Conservation (phyloP, 495 filamentous ascomycete genomes). For the Penicillium maclennaniae region DNA sequence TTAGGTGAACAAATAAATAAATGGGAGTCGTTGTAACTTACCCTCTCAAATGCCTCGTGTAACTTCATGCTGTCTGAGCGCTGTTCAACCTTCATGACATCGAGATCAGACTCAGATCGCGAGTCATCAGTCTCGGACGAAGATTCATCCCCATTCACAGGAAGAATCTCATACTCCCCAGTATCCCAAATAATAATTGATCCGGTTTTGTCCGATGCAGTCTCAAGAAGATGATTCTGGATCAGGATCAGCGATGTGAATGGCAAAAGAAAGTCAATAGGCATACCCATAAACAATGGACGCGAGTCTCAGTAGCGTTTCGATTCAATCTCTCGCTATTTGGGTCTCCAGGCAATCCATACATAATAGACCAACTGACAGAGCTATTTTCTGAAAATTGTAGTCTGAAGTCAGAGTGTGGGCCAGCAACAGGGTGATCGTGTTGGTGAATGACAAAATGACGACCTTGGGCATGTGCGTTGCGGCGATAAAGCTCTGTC, state of each 20-base stretch:
- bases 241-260: background rate
- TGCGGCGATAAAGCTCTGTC: conserved; percentile 48
- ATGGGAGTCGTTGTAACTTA: conserved; percentile 10
- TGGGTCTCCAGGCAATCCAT: conserved; percentile 61
- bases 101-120: conserved; percentile 20
- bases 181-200: conserved; percentile 70
- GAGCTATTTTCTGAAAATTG: conserved; percentile 64
- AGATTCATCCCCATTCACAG: conserved; percentile 30
- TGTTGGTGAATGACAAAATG: conserved; percentile 70
- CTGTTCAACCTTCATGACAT: conserved; percentile 2
- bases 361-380: conserved; percentile 63
- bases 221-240: conserved; percentile 66
- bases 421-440: conserved; percentile 63
- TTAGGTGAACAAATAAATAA: background rate
- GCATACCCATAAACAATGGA: conserved; percentile 63
- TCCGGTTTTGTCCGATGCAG: conserved; percentile 54
- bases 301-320: conserved; percentile 64
- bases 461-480: conserved; percentile 43
- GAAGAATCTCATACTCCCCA: conserved; percentile 59
- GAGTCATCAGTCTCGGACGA: conserved; percentile 46
- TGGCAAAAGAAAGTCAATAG: no score
- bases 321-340: conserved; percentile 54
- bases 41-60: conserved; percentile 48
- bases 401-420: conserved; percentile 62
- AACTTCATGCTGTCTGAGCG: conserved; percentile 53